Conservation (phyloP, 768 basidiomycete genomes). For the Cyclocybe cylindracea region DNA sequence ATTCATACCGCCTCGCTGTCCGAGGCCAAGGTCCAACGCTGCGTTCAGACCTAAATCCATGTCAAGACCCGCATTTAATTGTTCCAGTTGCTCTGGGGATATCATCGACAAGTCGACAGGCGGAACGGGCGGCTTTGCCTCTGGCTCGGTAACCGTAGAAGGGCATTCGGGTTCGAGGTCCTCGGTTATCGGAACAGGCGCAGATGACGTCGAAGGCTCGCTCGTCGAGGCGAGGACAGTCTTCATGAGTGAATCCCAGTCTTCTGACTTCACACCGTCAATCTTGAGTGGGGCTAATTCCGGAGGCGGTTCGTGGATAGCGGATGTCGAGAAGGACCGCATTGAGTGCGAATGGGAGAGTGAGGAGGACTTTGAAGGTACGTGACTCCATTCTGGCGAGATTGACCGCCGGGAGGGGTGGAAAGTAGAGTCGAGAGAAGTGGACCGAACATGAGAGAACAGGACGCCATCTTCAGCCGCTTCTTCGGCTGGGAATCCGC, state of each 20-base stretch:
- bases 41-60: slow-evolving; percentile 39
- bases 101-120: slow-evolving; percentile 21
- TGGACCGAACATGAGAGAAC: slow-evolving; percentile 38
- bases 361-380: slow-evolving; percentile 27
- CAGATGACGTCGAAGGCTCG: slow-evolving; percentile 11
- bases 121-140: background rate
- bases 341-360: slow-evolving; percentile 13
- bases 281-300: slow-evolving; percentile 34
- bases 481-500: slow-evolving; percentile 34
- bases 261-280: slow-evolving; percentile 32
- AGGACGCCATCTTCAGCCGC: slow-evolving; percentile 48
- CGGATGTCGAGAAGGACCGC: slow-evolving; percentile 3
- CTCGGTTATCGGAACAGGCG: slow-evolving; percentile 13
- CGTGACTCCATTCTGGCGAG: slow-evolving; percentile 42
- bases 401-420: slow-evolving; percentile 21
- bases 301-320: slow-evolving; percentile 25
- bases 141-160: background rate
- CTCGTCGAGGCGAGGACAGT: slow-evolving; percentile 31
- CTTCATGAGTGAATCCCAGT: slow-evolving; percentile 45
- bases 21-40: slow-evolving; percentile 41
- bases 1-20: slow-evolving; percentile 36
- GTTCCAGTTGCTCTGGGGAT: slow-evolving; percentile 37
- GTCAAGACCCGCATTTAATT: slow-evolving; percentile 34
- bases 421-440: slow-evolving; percentile 40
- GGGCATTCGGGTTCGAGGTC: background rate